These are phyloP conservation scores for Exophiala spinifera DNA, from an alignment of 2,329 filamentous ascomycete genomes.

Conservation along the genomic window DNA sequence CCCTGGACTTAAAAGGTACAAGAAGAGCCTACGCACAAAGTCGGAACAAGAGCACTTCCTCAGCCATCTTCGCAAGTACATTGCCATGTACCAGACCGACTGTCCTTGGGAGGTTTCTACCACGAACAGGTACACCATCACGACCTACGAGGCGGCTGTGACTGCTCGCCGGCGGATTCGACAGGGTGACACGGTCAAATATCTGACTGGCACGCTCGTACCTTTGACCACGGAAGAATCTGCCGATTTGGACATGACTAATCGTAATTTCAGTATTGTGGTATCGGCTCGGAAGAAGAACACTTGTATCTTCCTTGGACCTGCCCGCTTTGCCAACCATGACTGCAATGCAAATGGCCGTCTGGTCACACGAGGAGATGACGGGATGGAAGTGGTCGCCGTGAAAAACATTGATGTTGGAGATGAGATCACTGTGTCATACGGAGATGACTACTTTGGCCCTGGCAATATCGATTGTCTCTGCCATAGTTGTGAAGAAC, in stretches of 20 bases:
- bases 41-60: constrained; percentile 84
- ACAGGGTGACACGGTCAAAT: constrained; percentile 83
- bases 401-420: constrained; percentile 76
- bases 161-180: constrained; percentile 76
- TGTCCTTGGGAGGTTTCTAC: constrained; percentile 91
- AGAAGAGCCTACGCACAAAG: constrained; percentile 63
- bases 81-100: constrained; percentile 87
- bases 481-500: constrained; percentile 79
- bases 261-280: constrained; percentile 96
- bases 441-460: constrained; percentile 94
- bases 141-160: constrained; percentile 81
- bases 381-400: constrained; percentile 88
- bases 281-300: constrained; percentile 89
- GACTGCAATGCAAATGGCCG: constrained; percentile 91
- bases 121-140: constrained; percentile 93
- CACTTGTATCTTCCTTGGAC: constrained; percentile 88
- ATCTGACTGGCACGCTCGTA: constrained; percentile 86
- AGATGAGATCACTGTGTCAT: constrained; percentile 95
- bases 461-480: constrained; percentile 92
- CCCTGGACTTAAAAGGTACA: constrained; percentile 70
- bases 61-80: constrained; percentile 81
- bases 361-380: constrained; percentile 75
- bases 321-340: constrained; percentile 94
- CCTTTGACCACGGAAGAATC: constrained; percentile 91
- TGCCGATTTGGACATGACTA: constrained; percentile 69